Evolutionary conservation across 2,329 filamentous ascomycete species (phyloP), one percentile per base, ranked within the genome.

Genomic region (Aaosphaeria pasadenensis): DNA sequence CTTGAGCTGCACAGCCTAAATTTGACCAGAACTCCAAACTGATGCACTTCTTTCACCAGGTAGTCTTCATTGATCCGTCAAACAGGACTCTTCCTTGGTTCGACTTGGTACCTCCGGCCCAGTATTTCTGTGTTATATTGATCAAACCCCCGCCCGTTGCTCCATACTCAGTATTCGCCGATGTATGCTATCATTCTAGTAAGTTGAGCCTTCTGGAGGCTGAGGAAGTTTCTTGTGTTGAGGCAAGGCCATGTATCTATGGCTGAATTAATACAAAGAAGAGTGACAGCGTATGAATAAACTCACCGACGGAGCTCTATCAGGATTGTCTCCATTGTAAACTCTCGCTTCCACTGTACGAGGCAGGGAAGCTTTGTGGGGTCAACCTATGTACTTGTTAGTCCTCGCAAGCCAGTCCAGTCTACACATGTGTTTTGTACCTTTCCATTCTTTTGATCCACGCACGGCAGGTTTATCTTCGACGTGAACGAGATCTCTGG

Each of bases 201-300:
- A 87, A 31, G 75, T 86, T 30, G 88, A 84, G 49, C 91, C 91
- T 75, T 99, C 94, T 4, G 89, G 83, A 38, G 94, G 94, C 71
- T 99, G 94, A 9, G 90, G 88, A 30, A 96, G 84, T 76, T 97
- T 97, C 82, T 96, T 96, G 77, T 97, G 88, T 58, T 85, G 80
- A 29, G 88, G 85, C 50, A 91, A 83, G 30, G 92, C 92, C 94
- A 99, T 97, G 71, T 89, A 95, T 73, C 91, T 95, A 57, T 24
- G 40, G 46, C 13, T 5, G 11, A 38, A 39, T 55, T 30, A 53
- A 51, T 32, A 44, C 43, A 32, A 45, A 36, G 64, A 50, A 17
- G 50, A 49, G 30, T 42, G 24, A n/a, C 42, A 30, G 7, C 32
- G 32, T 11, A 30, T 24, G n/a, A 38, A 9, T 5, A 30, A 7